A percentile compares a stretch with the other conserved stretches of the same genome.
Evolutionary conservation across 2,329 filamentous ascomycete species (phyloP).

Genomic region (Talaromyces sp.): DNA sequence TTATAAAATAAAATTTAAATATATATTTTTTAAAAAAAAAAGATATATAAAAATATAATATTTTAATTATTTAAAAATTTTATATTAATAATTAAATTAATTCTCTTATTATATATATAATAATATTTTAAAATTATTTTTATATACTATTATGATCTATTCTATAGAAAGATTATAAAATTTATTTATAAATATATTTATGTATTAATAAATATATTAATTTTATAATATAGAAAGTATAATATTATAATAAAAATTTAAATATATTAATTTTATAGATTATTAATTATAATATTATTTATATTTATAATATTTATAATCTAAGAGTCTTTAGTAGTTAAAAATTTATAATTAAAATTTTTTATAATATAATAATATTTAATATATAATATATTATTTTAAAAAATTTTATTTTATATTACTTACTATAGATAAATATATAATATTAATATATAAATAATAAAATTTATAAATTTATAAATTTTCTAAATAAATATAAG

Average conservation of each 20-base stretch:
- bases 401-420: not conserved
- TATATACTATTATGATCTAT: too few species aligned
- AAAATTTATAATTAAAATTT: not conserved
- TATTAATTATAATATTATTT: not conserved
- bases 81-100: too few species aligned
- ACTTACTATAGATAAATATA: not conserved
- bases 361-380: not conserved
- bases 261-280: not conserved
- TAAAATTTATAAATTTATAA: too few species aligned
- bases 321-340: not conserved
- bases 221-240: not conserved
- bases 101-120: too few species aligned
- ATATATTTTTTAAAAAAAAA: too few species aligned
- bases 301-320: not conserved
- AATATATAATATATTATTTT: not conserved
- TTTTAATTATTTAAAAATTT: too few species aligned
- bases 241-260: not conserved
- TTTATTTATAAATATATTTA: not conserved
- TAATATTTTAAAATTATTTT: too few species aligned
- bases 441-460: not conserved
- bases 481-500: not conserved
- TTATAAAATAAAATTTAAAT: too few species aligned
- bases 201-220: not conserved
- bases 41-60: too few species aligned
- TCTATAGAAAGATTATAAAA: too few species aligned